Conservation (phyloP, 2,329 filamentous ascomycete species). For the Rugonectria rugulosa region DNA sequence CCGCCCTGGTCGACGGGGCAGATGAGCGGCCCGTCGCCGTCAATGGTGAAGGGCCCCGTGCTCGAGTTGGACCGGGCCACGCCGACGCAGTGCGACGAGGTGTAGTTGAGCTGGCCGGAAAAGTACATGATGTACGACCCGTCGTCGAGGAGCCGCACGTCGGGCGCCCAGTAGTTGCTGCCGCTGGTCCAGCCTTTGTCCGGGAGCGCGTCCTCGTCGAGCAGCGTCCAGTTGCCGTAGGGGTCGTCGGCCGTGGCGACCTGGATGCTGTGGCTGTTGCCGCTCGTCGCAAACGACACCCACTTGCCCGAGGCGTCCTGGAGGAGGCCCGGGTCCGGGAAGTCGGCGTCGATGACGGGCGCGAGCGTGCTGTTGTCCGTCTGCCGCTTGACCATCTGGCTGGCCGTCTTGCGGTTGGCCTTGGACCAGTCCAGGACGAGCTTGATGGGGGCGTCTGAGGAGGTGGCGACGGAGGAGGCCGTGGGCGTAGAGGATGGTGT, state of each 20-base stretch:
- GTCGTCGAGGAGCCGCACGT: constrained; percentile 58
- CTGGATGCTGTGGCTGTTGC: constrained; percentile 59
- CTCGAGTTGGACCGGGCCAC: constrained; percentile 56
- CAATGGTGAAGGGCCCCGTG: constrained; percentile 61
- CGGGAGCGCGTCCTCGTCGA: constrained; percentile 63
- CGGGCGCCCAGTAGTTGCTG: constrained; percentile 67
- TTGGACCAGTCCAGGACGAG: constrained; percentile 12
- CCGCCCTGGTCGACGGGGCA: constrained; percentile 63
- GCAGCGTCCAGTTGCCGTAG: constrained; percentile 54
- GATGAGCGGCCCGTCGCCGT: constrained; percentile 52
- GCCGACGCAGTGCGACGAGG: constrained; percentile 64
- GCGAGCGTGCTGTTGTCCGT: constrained; percentile 11
- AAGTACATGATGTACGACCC: constrained; percentile 70
- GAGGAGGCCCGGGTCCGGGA: constrained; percentile 63
- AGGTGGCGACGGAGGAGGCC: too few relatives aligned
- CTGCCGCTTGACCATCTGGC: constrained; percentile 23
- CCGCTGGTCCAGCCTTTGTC: constrained; percentile 61
- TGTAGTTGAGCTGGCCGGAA: constrained; percentile 53
- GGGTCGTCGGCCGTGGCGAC: constrained; percentile 59
- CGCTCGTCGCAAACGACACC: constrained; percentile 66
- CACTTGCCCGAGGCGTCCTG: constrained; percentile 55
- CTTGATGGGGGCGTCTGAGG: constrained; percentile 11
- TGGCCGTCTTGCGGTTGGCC: not conserved
- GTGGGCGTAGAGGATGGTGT: too few relatives aligned
- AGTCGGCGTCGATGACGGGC: constrained; percentile 47